Percentiles rank a stretch among this genome's conserved stretches.
phyloP scores from a whole-genome alignment of 1,284 basidiomycete species.

The Irpex lacteus region DNA sequence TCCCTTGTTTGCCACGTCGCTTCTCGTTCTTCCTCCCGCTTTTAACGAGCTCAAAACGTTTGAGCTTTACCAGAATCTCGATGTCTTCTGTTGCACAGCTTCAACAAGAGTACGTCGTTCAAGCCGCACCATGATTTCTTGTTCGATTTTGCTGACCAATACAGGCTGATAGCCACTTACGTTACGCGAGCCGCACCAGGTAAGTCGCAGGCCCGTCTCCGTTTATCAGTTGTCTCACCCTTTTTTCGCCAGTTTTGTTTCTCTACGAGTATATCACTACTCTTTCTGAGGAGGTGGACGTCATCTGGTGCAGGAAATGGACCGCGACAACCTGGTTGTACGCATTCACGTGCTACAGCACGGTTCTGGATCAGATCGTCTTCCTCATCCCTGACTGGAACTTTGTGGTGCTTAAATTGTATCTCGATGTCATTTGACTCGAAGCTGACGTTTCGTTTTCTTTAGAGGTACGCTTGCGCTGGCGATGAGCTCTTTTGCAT shows the following conservation, averaged over 20 bases:
- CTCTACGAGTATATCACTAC: neutral
- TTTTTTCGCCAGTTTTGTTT: neutral
- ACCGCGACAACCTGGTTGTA: neutral
- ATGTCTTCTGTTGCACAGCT: no score
- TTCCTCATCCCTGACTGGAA: neutral
- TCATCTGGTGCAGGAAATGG: neutral
- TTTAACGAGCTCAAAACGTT: no score
- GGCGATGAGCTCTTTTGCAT: neutral
- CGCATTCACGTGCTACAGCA: neutral
- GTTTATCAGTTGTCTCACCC: no score
- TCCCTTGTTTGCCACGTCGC: no score
- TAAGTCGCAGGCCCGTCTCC: no score
- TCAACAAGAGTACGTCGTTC: no score
- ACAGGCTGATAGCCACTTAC: no score
- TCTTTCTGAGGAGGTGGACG: neutral
- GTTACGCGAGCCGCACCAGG: no score
- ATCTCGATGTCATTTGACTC: neutral
- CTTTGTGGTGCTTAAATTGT: neutral
- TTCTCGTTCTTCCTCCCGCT: no score
- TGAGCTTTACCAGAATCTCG: no score
- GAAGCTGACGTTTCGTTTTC: neutral
- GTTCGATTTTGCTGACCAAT: no score
- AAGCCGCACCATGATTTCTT: no score
- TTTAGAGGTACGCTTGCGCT: neutral
- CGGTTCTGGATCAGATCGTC: neutral